A percentile compares a stretch with the other conserved stretches of the same genome.
phyloP scores from a whole-genome alignment of 352 stramenopile species.

The Thraustochytrium sp. region DNA sequence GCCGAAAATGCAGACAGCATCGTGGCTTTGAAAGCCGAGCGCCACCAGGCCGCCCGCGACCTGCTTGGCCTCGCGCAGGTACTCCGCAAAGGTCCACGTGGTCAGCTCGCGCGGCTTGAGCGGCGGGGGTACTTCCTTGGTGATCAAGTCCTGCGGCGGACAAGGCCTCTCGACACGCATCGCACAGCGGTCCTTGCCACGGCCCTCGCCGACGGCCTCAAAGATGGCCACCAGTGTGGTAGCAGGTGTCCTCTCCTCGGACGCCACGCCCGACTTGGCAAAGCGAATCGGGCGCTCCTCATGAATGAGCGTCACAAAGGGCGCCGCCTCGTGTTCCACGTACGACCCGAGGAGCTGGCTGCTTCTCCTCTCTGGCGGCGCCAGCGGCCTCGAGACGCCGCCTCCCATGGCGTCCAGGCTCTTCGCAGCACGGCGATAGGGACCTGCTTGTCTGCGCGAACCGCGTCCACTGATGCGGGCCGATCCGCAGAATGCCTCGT shows the following conservation, averaged over 20 bases:
- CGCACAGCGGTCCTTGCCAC: neutral
- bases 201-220: neutral
- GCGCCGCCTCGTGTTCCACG: neutral
- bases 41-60: neutral
- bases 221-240: neutral
- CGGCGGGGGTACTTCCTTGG: neutral
- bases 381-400: neutral
- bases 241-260: neutral
- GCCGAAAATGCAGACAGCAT: slow-evolving; percentile 27
- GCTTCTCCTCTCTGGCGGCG: neutral
- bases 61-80: neutral
- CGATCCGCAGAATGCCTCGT: too few species aligned
- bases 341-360: neutral
- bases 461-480: too few species aligned
- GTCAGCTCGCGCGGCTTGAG: slow-evolving; percentile 7
- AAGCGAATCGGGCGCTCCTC: slow-evolving; percentile 18
- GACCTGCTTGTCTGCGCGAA: too few species aligned
- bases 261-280: neutral
- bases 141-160: neutral
- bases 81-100: slow-evolving; percentile 34
- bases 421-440: too few species aligned
- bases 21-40: neutral
- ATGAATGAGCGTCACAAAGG: neutral
- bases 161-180: slow-evolving; percentile 8
- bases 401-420: slow-evolving; percentile 6